These are phyloP conservation scores for Phytophthora meadii DNA, from an alignment of 352 stramenopile species.

Conservation along the genomic window DNA sequence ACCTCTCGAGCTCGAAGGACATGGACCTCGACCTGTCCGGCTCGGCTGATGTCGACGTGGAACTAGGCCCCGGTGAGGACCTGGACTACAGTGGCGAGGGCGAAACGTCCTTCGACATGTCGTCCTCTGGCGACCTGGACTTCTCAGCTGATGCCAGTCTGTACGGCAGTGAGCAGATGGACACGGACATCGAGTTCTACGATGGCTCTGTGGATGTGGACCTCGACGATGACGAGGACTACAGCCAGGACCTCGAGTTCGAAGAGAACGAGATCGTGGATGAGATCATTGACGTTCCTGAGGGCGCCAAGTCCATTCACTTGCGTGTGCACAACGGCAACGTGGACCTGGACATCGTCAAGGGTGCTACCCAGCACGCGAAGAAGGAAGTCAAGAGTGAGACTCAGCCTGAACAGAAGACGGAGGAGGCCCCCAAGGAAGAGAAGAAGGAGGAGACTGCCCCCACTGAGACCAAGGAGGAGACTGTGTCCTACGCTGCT, in stretches of 20 bases:
- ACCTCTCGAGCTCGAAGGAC: slow-evolving; percentile 34
- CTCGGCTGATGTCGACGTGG: slow-evolving; percentile 34
- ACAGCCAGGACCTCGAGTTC: slow-evolving; percentile 57
- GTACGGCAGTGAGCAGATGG: slow-evolving; percentile 34
- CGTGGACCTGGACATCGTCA: slow-evolving; percentile 64
- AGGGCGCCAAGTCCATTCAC: slow-evolving; percentile 51
- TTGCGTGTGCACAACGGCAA: slow-evolving; percentile 57
- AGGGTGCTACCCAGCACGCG: slow-evolving; percentile 23
- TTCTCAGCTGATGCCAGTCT: slow-evolving; percentile 37
- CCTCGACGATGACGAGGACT: slow-evolving; percentile 56
- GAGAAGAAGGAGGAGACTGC: slow-evolving; percentile 31
- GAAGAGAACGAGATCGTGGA: slow-evolving; percentile 45
- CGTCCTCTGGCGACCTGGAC: slow-evolving; percentile 28
- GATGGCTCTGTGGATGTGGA: slow-evolving; percentile 50
- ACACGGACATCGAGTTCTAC: slow-evolving; percentile 41
- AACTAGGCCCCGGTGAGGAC: slow-evolving; percentile 31
- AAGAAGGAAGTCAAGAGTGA: slow-evolving; percentile 26
- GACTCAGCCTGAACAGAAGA: slow-evolving; percentile 27
- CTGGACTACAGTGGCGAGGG: slow-evolving; percentile 39
- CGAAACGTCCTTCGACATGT: slow-evolving; percentile 35
- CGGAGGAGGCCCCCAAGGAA: slow-evolving; percentile 28
- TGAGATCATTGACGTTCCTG: slow-evolving; percentile 56
- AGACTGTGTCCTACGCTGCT: slow-evolving; percentile 47
- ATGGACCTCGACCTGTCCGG: slow-evolving; percentile 30
- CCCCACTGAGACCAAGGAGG: slow-evolving; percentile 26